Evolutionary conservation across 495 filamentous ascomycete genomes (phyloP).

Genomic region (Talaromyces proteolyticus): DNA sequence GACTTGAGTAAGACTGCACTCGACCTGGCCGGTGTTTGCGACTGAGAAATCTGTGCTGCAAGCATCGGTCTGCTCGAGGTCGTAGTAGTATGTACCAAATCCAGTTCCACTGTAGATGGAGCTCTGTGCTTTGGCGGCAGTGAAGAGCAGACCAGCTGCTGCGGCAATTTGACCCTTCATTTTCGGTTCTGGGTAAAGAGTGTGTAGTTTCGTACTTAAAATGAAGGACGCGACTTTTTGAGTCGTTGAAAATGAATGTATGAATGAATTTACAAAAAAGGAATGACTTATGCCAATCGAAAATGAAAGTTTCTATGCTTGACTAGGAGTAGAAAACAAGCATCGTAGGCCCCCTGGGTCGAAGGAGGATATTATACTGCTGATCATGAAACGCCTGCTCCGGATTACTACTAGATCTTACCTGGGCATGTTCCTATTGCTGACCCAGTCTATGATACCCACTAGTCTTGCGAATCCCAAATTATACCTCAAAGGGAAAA

Average conservation of each 20-base stretch:
- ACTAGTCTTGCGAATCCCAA: background rate
- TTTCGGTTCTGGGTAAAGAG: background rate
- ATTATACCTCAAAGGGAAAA: background rate
- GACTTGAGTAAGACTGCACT: conserved; percentile 6
- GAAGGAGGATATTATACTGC: background rate
- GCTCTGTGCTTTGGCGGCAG: background rate
- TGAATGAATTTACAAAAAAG: background rate
- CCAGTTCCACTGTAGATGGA: conserved; percentile 4
- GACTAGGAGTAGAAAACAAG: background rate
- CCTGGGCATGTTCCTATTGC: background rate
- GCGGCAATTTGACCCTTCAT: conserved; percentile 1
- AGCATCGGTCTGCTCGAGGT: conserved; percentile 7
- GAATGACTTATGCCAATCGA: background rate
- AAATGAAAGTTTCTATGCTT: background rate
- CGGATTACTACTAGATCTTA: background rate
- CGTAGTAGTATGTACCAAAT: conserved; percentile 14
- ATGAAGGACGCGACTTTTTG: background rate
- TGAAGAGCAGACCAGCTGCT: background rate
- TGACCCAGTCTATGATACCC: no score
- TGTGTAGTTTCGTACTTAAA: background rate
- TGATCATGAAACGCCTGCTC: background rate
- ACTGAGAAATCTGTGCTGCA: conserved; percentile 7
- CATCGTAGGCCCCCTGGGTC: background rate
- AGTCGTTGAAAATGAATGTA: background rate
- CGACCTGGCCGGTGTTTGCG: conserved; percentile 8